A percentile compares a stretch with the other conserved stretches of the same genome.
These are phyloP conservation scores for Chaetomiaceae sp. DNA, from an alignment of 2,329 filamentous ascomycete species.

Conservation along the genomic window DNA sequence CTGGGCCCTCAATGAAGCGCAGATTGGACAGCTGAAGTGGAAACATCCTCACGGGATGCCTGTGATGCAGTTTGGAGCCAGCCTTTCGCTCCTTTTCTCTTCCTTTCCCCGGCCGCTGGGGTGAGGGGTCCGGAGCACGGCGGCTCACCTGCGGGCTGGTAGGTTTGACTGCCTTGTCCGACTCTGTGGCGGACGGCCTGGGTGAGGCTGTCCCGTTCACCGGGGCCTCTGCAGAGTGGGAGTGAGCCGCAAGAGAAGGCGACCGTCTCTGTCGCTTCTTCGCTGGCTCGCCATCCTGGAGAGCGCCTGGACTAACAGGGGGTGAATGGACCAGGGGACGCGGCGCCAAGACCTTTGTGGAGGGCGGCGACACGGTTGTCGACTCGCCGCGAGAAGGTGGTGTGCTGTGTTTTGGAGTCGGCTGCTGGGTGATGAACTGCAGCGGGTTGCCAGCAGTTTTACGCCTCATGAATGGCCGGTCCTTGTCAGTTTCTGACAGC, in stretches of 20 bases:
- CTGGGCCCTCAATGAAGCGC: constrained; percentile 7
- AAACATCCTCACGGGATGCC: constrained; percentile 4
- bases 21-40: constrained; percentile 3
- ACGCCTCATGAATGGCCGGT: constrained; percentile 16
- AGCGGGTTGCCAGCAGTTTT: constrained; percentile 17
- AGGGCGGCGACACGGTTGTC: constrained; percentile 4
- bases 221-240: neutral
- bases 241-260: neutral
- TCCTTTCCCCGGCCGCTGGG: neutral
- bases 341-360: neutral
- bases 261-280: constrained; percentile 18
- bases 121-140: neutral
- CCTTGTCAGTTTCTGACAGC: constrained; percentile 13
- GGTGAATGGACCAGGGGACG: constrained; percentile 12
- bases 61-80: neutral
- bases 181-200: neutral
- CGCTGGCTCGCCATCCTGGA: constrained; percentile 11
- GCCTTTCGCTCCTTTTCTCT: neutral
- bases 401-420: constrained; percentile 10
- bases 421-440: constrained; percentile 5
- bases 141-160: neutral
- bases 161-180: neutral
- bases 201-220: constrained; percentile 3
- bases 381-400: constrained; percentile 6
- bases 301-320: constrained; percentile 9